Conservation (phyloP, 345 rosid genomes). For the Pugionium cornutum region DNA sequence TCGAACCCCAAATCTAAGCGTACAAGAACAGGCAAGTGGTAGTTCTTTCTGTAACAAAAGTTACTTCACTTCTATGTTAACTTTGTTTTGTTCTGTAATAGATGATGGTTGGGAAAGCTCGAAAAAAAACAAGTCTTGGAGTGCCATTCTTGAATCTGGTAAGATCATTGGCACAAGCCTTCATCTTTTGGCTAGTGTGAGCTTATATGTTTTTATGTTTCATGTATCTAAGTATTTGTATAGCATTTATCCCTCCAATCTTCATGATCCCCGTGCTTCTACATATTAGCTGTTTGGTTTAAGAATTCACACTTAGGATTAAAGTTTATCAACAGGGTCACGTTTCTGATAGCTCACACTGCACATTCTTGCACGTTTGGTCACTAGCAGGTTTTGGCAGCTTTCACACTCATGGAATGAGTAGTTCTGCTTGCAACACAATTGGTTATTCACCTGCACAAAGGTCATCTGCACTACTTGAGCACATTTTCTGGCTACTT, state of each 20-base stretch:
- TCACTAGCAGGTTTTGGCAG: slow-evolving; percentile 98
- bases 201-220: slow-evolving; percentile 26
- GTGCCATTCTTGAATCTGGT: slow-evolving; percentile 54
- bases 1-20: slow-evolving; percentile 89
- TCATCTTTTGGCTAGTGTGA: slow-evolving; percentile 18
- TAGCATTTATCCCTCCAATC: slow-evolving; percentile 8
- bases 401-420: slow-evolving; percentile 84
- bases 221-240: slow-evolving; percentile 10
- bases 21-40: slow-evolving; percentile 56
- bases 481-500: slow-evolving; percentile 51
- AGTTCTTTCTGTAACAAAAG: slow-evolving; percentile 11
- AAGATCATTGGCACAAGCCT: slow-evolving; percentile 37
- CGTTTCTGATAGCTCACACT: slow-evolving; percentile 73
- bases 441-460: slow-evolving; percentile 92
- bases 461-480: slow-evolving; percentile 93
- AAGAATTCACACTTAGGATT: slow-evolving; percentile 41
- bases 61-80: slow-evolving; percentile 2
- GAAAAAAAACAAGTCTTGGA: slow-evolving; percentile 38
- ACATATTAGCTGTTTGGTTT: slow-evolving; percentile 34
- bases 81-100: neutral
- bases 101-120: slow-evolving; percentile 32
- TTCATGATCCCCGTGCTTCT: neutral
- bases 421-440: slow-evolving; percentile 84
- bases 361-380: slow-evolving; percentile 95
- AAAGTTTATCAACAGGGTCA: slow-evolving; percentile 51